Percentiles rank a stretch among this genome's conserved stretches.
Conservation (phyloP, 2,329 filamentous ascomycete species). For the Alternaria panax region DNA sequence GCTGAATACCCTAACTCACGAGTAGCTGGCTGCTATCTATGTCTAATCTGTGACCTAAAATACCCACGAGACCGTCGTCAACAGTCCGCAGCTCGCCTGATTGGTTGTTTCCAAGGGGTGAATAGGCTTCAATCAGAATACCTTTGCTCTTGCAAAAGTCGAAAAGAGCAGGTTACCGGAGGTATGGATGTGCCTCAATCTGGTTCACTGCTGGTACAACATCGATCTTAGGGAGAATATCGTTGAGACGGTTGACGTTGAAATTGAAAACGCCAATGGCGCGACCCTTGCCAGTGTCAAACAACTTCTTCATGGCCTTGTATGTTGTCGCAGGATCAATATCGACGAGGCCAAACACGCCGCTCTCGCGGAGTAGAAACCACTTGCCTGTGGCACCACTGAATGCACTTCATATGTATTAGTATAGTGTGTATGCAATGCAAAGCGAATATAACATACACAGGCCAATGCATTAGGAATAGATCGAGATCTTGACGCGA, state of each 20-base stretch:
- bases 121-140: constrained; percentile 77
- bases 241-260: constrained; percentile 76
- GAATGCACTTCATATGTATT: constrained; percentile 19
- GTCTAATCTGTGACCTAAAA: constrained; percentile 55
- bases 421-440: neutral
- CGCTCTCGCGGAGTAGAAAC: constrained; percentile 51
- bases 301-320: constrained; percentile 72
- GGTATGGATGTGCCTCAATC: constrained; percentile 59
- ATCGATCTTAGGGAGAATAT: constrained; percentile 67
- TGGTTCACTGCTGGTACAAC: constrained; percentile 72
- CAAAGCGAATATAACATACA: constrained; percentile 14
- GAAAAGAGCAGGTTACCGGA: constrained; percentile 57
- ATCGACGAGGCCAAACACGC: constrained; percentile 73
- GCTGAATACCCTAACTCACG: constrained; percentile 78
- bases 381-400: constrained; percentile 45
- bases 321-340: constrained; percentile 84
- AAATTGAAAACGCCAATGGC: constrained; percentile 89
- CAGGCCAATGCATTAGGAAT: constrained; percentile 72
- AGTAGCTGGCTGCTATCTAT: constrained; percentile 77
- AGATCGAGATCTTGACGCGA: constrained; percentile 70
- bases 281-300: constrained; percentile 71
- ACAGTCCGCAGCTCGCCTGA: constrained; percentile 65
- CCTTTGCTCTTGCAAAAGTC: constrained; percentile 73
- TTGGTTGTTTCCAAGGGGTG: constrained; percentile 70
- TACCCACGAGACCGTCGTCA: constrained; percentile 45